Percentiles rank a stretch among this genome's conserved stretches.
phyloP scores from a whole-genome alignment of 1,139 yeast species.

The Blastobotrys aristatus region DNA sequence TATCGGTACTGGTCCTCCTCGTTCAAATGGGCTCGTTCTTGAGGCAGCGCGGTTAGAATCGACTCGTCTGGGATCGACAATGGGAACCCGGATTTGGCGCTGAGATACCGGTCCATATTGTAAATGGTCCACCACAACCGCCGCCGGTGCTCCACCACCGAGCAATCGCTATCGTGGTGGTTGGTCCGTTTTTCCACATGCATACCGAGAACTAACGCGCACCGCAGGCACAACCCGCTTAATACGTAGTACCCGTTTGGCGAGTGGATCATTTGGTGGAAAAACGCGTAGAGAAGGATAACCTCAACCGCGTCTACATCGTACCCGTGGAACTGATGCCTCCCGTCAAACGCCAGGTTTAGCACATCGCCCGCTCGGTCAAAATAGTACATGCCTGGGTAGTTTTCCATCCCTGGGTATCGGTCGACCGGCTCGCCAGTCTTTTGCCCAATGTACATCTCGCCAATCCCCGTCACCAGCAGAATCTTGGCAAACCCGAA shows the following conservation, averaged over 20 bases:
- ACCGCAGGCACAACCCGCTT: constrained; percentile 71
- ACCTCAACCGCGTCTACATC: constrained; percentile 59
- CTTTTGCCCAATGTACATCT: constrained; percentile 49
- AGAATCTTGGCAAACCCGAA: constrained; percentile 75
- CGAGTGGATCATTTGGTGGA: constrained; percentile 79
- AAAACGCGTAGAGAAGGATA: constrained; percentile 69
- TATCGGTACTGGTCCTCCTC: constrained; percentile 5
- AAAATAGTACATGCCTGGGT: constrained; percentile 23
- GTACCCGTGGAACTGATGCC: constrained; percentile 18
- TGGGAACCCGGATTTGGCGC: constrained; percentile 82
- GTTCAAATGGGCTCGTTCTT: constrained; percentile 42
- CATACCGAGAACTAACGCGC: constrained; percentile 71
- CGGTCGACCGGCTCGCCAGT: constrained; percentile 6
- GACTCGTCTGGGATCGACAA: constrained; percentile 73
- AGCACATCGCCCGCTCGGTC: constrained; percentile 21
- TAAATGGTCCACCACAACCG: constrained; percentile 91
- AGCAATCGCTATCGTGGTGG: constrained; percentile 4
- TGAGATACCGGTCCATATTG: constrained; percentile 81
- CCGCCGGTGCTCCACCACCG: constrained; percentile 59
- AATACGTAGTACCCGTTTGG: constrained; percentile 78
- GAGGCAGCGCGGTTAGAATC: constrained; percentile 70
- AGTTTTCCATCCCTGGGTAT: constrained; percentile 14
- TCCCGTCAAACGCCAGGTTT: constrained; percentile 21
- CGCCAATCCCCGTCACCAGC: constrained; percentile 76
- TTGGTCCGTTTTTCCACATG: constrained; percentile 38